These are phyloP conservation scores for Pholiota molesta DNA, from an alignment of 768 basidiomycete species.

Conservation along the genomic window DNA sequence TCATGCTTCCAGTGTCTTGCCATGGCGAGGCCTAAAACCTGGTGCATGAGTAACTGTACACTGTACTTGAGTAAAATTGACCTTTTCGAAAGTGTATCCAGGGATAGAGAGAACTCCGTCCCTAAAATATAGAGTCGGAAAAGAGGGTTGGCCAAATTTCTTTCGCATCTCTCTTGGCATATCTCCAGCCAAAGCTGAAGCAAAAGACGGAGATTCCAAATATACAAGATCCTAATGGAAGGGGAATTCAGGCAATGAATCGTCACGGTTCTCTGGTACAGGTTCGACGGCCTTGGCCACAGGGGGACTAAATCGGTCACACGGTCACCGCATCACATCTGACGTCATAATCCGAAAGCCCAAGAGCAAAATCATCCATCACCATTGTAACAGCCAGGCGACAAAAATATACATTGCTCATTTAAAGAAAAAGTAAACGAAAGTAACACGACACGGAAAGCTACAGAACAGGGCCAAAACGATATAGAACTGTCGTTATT, in stretches of 20 bases:
- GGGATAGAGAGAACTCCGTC: conserved; percentile 66
- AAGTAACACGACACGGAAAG: conserved; percentile 1
- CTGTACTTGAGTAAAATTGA: conserved; percentile 20
- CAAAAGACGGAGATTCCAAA: not conserved
- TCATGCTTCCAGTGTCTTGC: conserved; percentile 77
- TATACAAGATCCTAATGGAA: not conserved
- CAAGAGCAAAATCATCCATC: too few species aligned
- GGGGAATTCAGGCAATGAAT: not conserved
- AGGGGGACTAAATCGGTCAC: not conserved
- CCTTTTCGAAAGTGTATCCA: conserved; percentile 75
- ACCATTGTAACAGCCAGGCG: not conserved
- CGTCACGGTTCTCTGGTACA: not conserved
- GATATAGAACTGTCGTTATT: conserved; percentile 14
- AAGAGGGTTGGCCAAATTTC: conserved; percentile 59
- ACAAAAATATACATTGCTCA: conserved; percentile 1
- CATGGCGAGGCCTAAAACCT: conserved; percentile 57
- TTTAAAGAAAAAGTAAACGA: not conserved
- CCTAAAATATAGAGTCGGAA: conserved; percentile 61
- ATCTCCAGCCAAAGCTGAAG: not conserved
- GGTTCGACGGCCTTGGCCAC: not conserved
- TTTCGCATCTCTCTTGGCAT: conserved; percentile 43
- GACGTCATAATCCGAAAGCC: too few species aligned
- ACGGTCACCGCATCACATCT: not conserved
- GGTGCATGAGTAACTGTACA: not conserved
- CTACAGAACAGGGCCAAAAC: not conserved